Conservation (phyloP, 2,329 filamentous ascomycete genomes). For the Cordyceps sp. region DNA sequence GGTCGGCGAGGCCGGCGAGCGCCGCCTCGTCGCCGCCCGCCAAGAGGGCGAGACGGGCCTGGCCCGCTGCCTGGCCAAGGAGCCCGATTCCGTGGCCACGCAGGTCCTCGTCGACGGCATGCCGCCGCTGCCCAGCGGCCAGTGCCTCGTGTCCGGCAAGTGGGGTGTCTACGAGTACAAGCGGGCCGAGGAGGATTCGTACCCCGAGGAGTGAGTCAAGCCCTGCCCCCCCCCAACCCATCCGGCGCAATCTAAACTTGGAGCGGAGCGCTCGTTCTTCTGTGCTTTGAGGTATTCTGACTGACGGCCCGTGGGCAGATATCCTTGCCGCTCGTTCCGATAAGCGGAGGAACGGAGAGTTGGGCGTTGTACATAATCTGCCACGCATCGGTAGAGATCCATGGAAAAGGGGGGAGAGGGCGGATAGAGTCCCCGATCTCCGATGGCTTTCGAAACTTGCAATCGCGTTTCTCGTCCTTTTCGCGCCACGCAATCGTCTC, state of each 20-base stretch:
- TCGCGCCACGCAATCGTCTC: too few relatives aligned
- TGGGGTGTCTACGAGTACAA: slow-evolving; percentile 56
- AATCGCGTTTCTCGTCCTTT: too few relatives aligned
- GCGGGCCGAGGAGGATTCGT: slow-evolving; percentile 50
- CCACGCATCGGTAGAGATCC: too few relatives aligned
- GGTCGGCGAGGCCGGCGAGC: slow-evolving; percentile 41
- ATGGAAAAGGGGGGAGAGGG: too few relatives aligned
- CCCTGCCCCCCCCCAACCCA: too few relatives aligned
- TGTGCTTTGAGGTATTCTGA: neutral
- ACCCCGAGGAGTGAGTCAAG: slow-evolving; percentile 46
- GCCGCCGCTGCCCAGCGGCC: slow-evolving; percentile 72
- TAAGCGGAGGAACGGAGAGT: too few relatives aligned
- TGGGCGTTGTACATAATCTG: too few relatives aligned
- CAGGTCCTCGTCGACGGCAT: slow-evolving; percentile 63
- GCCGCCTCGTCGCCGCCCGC: slow-evolving; percentile 58
- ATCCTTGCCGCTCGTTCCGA: slow-evolving; percentile 47
- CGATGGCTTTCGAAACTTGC: too few relatives aligned
- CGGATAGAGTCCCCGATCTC: too few relatives aligned
- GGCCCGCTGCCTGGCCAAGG: slow-evolving; percentile 51
- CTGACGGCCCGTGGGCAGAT: slow-evolving; percentile 23
- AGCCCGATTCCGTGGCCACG: slow-evolving; percentile 33
- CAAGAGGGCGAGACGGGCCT: slow-evolving; percentile 61
- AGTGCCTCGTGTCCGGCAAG: slow-evolving; percentile 32
- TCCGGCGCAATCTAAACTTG: too few relatives aligned
- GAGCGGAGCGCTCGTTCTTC: too few relatives aligned